Evolutionary conservation across 306 rosid species (phyloP).

Genomic region (Quercus cerris): DNA sequence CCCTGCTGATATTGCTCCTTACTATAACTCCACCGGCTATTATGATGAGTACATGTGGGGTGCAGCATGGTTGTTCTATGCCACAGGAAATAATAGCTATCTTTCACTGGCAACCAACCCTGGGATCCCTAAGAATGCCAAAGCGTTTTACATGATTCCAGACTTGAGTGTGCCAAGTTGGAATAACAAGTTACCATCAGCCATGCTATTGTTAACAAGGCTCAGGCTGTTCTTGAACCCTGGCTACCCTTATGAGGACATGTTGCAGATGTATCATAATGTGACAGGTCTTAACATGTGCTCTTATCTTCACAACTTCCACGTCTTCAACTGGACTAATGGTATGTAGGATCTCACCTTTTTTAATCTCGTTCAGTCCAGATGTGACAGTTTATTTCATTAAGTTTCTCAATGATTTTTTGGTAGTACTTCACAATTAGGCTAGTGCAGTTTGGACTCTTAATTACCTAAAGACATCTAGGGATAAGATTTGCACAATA

Average conservation of each 20-base stretch:
- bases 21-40: constrained; percentile 59
- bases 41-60: constrained; percentile 74
- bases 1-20: constrained; percentile 23
- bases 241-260: constrained; percentile 63
- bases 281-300: constrained; percentile 57
- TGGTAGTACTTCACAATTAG: not conserved
- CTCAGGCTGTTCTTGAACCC: constrained; percentile 54
- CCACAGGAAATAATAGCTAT: constrained; percentile 53
- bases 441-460: too few relatives aligned
- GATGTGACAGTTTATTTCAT: not conserved
- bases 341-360: constrained; percentile 18
- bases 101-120: constrained; percentile 46
- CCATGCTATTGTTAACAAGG: constrained; percentile 62
- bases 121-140: constrained; percentile 26
- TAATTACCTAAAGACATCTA: too few relatives aligned
- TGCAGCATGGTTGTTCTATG: constrained; percentile 60
- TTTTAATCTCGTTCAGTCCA: too few relatives aligned
- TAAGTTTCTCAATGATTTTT: not conserved
- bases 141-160: constrained; percentile 36
- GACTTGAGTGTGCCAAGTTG: constrained; percentile 46
- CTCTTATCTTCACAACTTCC: constrained; percentile 48
- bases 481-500: too few relatives aligned
- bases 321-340: constrained; percentile 44
- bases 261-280: constrained; percentile 54
- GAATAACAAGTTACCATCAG: constrained; percentile 64